phyloP scores from a whole-genome alignment of 164 flowering plant species.

The Protea cynaroides region DNA sequence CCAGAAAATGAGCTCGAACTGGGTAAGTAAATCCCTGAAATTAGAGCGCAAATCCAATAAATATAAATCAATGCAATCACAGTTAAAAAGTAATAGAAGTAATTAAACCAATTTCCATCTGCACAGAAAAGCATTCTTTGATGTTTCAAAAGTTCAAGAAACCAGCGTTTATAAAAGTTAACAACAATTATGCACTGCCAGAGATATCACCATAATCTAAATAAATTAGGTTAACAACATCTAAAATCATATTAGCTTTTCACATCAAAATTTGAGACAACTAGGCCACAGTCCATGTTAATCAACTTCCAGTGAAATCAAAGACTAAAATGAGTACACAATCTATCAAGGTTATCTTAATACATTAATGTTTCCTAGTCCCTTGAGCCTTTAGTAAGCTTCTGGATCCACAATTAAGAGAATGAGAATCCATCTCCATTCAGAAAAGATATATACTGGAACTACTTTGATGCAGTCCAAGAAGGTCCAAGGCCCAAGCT shows the following conservation, averaged over 20 bases:
- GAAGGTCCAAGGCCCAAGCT: no score
- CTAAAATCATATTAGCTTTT: not conserved
- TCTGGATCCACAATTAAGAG: no score
- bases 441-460: no score
- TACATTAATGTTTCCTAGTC: not conserved
- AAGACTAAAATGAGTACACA: not conserved
- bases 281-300: not conserved
- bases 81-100: no score
- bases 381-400: not conserved
- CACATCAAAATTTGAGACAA: not conserved
- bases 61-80: not conserved
- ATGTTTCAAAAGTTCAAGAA: no score
- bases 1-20: slow-evolving; percentile 66
- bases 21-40: slow-evolving; percentile 82
- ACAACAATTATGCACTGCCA: not conserved
- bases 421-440: no score
- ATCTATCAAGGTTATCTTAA: not conserved
- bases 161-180: not conserved
- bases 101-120: no score
- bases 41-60: slow-evolving; percentile 4
- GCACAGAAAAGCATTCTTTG: no score
- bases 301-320: no score
- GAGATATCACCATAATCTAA: not conserved
- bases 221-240: not conserved
- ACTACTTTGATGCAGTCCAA: no score